Conservation (phyloP, 176 grass and related monocot species). For the Phoenix dactylifera region DNA sequence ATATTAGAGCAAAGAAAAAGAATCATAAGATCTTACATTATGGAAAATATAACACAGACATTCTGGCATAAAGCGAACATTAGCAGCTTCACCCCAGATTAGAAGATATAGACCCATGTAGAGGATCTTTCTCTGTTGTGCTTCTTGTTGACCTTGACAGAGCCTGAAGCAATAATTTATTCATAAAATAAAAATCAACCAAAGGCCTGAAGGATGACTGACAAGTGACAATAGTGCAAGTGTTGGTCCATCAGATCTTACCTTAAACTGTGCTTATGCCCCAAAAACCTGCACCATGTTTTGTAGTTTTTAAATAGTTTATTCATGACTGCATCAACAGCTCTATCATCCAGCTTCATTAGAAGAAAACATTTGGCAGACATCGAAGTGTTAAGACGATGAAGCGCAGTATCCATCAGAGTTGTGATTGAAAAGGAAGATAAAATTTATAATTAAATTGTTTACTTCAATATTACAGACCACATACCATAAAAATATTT, state of each 20-base stretch:
- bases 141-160: constrained; percentile 54
- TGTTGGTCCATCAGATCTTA: background rate
- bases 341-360: constrained; percentile 77
- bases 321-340: constrained; percentile 67
- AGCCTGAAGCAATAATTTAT: constrained; percentile 20
- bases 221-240: no score
- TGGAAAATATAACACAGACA: constrained; percentile 98
- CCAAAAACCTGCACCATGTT: constrained; percentile 95
- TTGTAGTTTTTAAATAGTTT: constrained; percentile 93
- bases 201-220: no score
- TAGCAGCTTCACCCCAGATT: constrained; percentile 91
- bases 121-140: constrained; percentile 75
- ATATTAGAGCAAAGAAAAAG: no score
- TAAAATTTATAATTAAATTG: no score
- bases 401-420: no score
- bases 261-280: constrained; percentile 74
- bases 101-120: constrained; percentile 92
- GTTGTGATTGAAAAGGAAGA: no score
- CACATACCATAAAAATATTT: no score
- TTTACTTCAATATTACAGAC: no score
- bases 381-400: no score
- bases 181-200: no score
- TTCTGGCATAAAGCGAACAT: constrained; percentile 90
- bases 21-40: constrained; percentile 38
- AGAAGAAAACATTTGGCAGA: no score